Evolutionary conservation across 2,329 filamentous ascomycete genomes (phyloP).

Genomic region (Knufia petricola): DNA sequence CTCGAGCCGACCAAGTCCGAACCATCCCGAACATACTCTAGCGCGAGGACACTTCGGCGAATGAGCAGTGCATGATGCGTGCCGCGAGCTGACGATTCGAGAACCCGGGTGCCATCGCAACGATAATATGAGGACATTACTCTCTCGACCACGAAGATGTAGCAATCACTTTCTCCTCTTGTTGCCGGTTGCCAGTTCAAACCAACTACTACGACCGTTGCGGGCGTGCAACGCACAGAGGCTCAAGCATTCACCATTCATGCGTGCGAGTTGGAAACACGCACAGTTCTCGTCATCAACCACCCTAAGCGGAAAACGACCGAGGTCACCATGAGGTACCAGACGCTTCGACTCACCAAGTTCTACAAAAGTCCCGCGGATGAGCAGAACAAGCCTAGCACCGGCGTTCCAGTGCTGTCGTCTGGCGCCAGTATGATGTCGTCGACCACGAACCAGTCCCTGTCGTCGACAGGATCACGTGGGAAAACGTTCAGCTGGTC

Average conservation of each 20-base stretch:
- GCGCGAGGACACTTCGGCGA: no score
- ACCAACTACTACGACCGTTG: no score
- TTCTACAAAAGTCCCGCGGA: conserved; percentile 22
- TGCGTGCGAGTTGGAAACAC: background rate
- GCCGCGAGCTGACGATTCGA: background rate
- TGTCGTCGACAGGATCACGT: conserved; percentile 15
- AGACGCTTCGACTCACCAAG: conserved; percentile 23
- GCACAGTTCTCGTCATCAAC: background rate
- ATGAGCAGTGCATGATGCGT: no score
- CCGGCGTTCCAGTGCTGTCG: conserved; percentile 1
- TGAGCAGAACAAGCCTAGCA: conserved; percentile 8
- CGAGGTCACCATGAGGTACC: conserved; percentile 21
- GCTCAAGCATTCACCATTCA: no score
- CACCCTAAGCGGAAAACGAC: background rate
- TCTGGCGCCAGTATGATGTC: conserved; percentile 17
- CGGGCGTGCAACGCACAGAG: no score
- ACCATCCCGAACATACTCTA: background rate
- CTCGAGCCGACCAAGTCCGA: background rate
- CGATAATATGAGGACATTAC: background rate
- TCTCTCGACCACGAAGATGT: background rate
- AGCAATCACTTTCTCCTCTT: background rate
- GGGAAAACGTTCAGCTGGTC: background rate
- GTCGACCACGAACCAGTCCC: conserved; percentile 17
- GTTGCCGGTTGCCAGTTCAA: no score
- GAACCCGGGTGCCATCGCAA: background rate